Base-by-base conservation (phyloP, 768 basidiomycete species). In the Naganishia friedmannii region DNA sequence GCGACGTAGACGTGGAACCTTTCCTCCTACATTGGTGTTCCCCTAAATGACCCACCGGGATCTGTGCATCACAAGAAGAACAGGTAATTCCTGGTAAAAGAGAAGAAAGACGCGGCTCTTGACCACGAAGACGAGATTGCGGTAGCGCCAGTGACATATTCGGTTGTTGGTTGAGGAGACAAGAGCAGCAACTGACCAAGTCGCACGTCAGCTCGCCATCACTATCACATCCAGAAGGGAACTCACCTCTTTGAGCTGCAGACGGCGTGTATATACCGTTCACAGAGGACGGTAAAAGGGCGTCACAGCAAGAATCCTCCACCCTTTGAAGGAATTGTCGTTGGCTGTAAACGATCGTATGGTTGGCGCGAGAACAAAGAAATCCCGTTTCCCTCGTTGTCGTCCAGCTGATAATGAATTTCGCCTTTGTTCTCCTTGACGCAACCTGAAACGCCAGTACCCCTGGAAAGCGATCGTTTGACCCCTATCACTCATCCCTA, bases 81-180 rank as follows among this genome's bases (percentile, higher is more conserved):
- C 93, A 96, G 79, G 89, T 94, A 71, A 93, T 89, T 2, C 88
- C 84, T 6, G 93, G 91, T 29, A 63, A 34, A 8, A 63, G 9
- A 15, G 60, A 63, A 13, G 60, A 63, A 23, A 63, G 60, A 6
- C 60, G 60, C 13, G 60, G 60, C 12, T 45, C 60, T 17, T 45
- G 60, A 26, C 32, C 32, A 42, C 39, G 60, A 5, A 26, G 42
- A 45, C 32, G 57, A 6, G 57, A 21, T 58, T 58, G 60, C 17
- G 60, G 60, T 28, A 42, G 26, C 13, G 39, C 60, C 42, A 63
- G 39, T 26, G 60, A 63, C 60, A 63, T 63, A 2, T 10, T 8
- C 6, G 37, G 53, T 28, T 54, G 15, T 23, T n/a, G 53, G 19
- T 55, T 31, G 54, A 21, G 2, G 54, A 6, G 54, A 9, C 3